phyloP scores from a whole-genome alignment of 2,329 filamentous ascomycete species.

The Fusarium succisae region DNA sequence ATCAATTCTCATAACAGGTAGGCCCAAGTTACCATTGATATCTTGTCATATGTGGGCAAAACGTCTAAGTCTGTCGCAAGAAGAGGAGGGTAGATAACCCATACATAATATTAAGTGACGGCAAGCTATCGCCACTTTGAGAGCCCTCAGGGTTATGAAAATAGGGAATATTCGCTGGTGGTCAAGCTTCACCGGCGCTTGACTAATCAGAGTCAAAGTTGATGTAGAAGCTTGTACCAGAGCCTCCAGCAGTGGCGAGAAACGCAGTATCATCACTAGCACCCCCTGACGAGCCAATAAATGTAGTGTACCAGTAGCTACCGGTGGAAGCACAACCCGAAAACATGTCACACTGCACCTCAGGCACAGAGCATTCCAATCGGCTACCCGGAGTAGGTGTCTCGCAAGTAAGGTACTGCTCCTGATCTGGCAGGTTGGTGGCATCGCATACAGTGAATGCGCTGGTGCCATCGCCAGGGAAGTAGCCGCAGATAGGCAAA shows the following conservation, averaged over 20 bases:
- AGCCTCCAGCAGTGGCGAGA: too few relatives aligned
- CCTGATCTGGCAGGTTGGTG: not conserved
- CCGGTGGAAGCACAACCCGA: not conserved
- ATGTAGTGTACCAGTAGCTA: not conserved
- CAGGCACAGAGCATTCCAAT: not conserved
- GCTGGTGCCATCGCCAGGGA: not conserved
- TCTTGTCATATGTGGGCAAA: too few relatives aligned
- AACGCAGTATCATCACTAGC: too few relatives aligned
- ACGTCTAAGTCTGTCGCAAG: accelerated
- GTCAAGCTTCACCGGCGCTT: accelerated
- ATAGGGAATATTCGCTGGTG: too few relatives aligned
- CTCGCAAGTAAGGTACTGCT: not conserved
- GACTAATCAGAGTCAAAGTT: too few relatives aligned
- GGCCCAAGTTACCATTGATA: too few relatives aligned
- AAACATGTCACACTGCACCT: not conserved
- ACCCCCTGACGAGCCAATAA: not conserved
- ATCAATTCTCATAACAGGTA: too few relatives aligned
- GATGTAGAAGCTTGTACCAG: too few relatives aligned
- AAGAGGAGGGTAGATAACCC: too few relatives aligned
- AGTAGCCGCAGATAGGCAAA: not conserved
- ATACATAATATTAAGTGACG: too few relatives aligned
- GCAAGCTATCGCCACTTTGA: too few relatives aligned
- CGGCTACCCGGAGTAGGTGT: not conserved
- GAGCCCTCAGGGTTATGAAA: too few relatives aligned
- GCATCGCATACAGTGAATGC: not conserved